Percentiles rank a stretch among this genome's conserved stretches.
Conservation (phyloP, 139 green algal species). For the Picocystis salinarum region DNA sequence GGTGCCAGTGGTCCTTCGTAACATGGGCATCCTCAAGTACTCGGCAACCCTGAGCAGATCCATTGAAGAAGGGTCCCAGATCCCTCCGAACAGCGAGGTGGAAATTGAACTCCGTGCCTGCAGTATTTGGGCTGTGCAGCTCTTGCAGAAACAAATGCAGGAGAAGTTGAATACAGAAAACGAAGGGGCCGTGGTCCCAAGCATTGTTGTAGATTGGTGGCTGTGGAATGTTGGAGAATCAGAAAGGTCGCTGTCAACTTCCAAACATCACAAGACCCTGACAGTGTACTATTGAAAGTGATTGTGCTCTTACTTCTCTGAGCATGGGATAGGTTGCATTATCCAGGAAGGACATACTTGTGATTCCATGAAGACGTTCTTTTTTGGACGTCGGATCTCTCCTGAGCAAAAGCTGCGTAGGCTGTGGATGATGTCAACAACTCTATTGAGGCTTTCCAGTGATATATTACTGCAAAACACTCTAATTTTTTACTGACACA, state of each 20-base stretch:
- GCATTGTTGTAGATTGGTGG: constrained; percentile 61
- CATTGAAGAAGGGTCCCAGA: constrained; percentile 18
- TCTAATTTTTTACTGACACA: no score
- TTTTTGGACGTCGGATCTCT: no score
- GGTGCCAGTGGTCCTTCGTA: constrained; percentile 44
- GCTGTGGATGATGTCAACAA: no score
- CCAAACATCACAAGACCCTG: constrained; percentile 51
- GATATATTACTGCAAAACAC: no score
- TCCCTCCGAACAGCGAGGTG: constrained; percentile 26
- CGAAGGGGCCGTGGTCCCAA: constrained; percentile 9
- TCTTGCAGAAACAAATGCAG: constrained; percentile 17
- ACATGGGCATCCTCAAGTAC: constrained; percentile 45
- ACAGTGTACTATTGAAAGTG: constrained; percentile 52
- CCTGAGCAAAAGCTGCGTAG: no score
- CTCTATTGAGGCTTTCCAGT: no score
- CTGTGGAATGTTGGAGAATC: constrained; percentile 58
- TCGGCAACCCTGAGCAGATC: constrained; percentile 9
- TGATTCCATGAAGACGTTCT: no score
- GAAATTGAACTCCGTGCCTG: constrained; percentile 55
- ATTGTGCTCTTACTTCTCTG: no score
- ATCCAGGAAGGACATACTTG: no score
- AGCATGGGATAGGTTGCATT: no score
- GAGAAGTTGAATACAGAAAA: constrained; percentile 3
- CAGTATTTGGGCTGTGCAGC: constrained; percentile 44
- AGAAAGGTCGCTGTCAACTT: no score